Evolutionary conservation across 2,329 filamentous ascomycete genomes (phyloP).

Genomic region (Zymoseptoria ardabiliae): DNA sequence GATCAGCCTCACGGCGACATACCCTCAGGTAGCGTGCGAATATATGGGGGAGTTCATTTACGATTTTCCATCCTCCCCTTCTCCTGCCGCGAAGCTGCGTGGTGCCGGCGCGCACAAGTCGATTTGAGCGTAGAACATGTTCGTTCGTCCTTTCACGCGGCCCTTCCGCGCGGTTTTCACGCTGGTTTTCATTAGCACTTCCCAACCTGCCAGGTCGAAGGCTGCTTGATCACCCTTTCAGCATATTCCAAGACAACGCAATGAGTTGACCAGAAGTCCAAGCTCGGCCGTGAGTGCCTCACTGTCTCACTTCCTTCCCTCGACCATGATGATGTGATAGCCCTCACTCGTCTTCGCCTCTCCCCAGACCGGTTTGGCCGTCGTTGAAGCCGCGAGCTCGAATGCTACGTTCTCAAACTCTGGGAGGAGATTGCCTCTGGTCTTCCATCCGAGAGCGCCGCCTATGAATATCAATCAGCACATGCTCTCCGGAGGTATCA

Average conservation of each 20-base stretch:
- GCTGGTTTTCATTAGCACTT: no score
- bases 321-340: slow-evolving; percentile 76
- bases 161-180: no score
- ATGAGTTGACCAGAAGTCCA: background rate
- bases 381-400: slow-evolving; percentile 59
- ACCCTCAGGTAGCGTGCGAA: background rate
- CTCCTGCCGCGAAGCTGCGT: background rate
- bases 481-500: background rate
- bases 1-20: background rate
- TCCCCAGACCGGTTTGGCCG: slow-evolving; percentile 55
- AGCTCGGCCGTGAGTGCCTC: background rate
- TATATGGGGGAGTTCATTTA: background rate
- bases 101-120: no score
- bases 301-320: slow-evolving; percentile 49
- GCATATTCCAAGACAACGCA: no score
- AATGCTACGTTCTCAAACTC: slow-evolving; percentile 69
- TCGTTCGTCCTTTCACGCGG: no score
- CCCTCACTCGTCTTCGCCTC: slow-evolving; percentile 69
- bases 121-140: no score
- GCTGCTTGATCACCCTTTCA: no score
- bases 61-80: background rate
- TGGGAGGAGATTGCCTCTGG: slow-evolving; percentile 53
- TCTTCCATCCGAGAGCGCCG: slow-evolving; percentile 66
- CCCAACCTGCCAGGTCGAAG: no score
- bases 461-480: slow-evolving; percentile 38